A percentile compares a stretch with the other conserved stretches of the same genome.
These are phyloP conservation scores for Calocera viscosa DNA, from an alignment of 768 basidiomycete genomes.

Conservation along the genomic window DNA sequence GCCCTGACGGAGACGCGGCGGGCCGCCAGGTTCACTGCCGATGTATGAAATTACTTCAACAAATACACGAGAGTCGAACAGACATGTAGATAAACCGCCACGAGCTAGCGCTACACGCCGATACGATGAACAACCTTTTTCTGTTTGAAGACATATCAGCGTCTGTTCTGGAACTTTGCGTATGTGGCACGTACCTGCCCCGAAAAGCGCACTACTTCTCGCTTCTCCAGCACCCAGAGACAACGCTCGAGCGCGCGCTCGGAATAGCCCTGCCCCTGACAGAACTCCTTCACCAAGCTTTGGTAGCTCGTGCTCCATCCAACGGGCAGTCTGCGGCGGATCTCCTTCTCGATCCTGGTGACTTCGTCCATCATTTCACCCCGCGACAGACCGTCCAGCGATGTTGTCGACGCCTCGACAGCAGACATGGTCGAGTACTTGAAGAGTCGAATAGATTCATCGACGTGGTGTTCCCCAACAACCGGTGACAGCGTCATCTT, in stretches of 20 bases:
- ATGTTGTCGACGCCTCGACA: conserved; percentile 64
- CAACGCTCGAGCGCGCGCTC: conserved; percentile 85
- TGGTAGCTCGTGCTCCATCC: conserved; percentile 98
- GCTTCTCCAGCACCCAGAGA: conserved; percentile 83
- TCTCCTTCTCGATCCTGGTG: conserved; percentile 74
- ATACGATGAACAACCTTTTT: conserved; percentile 44
- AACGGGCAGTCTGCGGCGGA: conserved; percentile 69
- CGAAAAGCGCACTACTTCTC: conserved; percentile 86
- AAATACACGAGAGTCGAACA: neutral
- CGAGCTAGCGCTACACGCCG: conserved; percentile 20
- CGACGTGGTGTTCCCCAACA: conserved; percentile 87
- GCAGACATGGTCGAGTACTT: conserved; percentile 99
- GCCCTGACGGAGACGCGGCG: neutral
- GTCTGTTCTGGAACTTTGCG: conserved; percentile 11
- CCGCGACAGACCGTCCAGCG: conserved; percentile 82
- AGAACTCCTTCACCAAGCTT: conserved; percentile 84
- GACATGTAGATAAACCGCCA: neutral
- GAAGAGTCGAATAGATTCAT: conserved; percentile 95
- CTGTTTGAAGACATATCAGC: conserved; percentile 22
- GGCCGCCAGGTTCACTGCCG: neutral
- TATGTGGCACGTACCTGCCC: conserved; percentile 37
- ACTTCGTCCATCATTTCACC: conserved; percentile 91
- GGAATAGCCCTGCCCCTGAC: conserved; percentile 80
- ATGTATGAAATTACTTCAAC: conserved; percentile 3
- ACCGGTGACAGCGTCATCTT: conserved; percentile 81